phyloP scores from a whole-genome alignment of 345 rosid genomes.

The Pugionium dolabratum region DNA sequence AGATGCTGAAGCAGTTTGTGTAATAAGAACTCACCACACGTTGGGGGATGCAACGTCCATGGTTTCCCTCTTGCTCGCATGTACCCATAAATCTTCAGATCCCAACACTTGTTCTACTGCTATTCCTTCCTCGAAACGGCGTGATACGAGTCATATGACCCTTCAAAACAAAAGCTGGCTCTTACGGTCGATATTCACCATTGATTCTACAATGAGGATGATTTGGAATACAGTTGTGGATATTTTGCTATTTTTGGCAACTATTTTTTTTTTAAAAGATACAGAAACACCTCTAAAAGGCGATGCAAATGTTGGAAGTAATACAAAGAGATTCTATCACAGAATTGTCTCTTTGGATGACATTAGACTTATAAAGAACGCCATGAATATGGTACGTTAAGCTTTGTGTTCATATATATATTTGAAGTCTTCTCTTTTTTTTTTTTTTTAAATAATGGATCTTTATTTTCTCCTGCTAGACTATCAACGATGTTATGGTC shows the following conservation, averaged over 20 bases:
- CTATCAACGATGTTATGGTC: constrained; percentile 65
- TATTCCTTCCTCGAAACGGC: constrained; percentile 45
- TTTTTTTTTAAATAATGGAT: constrained; percentile 11
- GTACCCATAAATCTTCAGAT: constrained; percentile 55
- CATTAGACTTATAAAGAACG: constrained; percentile 45
- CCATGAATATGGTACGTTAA: constrained; percentile 34
- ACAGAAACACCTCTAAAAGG: constrained; percentile 56
- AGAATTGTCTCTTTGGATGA: constrained; percentile 52
- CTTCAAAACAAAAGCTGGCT: constrained; percentile 19
- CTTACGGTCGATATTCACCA: constrained; percentile 36
- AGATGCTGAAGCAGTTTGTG: constrained; percentile 56
- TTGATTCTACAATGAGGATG: constrained; percentile 44
- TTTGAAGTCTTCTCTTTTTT: neutral
- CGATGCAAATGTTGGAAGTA: constrained; percentile 1
- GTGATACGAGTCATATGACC: constrained; percentile 1
- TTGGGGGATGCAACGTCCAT: constrained; percentile 61
- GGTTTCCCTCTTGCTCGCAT: constrained; percentile 54
- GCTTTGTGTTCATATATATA: neutral
- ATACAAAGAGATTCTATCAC: constrained; percentile 49
- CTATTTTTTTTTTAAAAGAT: constrained; percentile 48
- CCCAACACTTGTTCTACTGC: constrained; percentile 54
- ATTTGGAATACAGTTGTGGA: constrained; percentile 62
- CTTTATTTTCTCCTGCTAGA: constrained; percentile 44
- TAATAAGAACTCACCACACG: constrained; percentile 59
- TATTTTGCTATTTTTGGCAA: constrained; percentile 43